Evolutionary conservation across 1,139 yeast species (phyloP).

Genomic region (Taiozyma sp.): DNA sequence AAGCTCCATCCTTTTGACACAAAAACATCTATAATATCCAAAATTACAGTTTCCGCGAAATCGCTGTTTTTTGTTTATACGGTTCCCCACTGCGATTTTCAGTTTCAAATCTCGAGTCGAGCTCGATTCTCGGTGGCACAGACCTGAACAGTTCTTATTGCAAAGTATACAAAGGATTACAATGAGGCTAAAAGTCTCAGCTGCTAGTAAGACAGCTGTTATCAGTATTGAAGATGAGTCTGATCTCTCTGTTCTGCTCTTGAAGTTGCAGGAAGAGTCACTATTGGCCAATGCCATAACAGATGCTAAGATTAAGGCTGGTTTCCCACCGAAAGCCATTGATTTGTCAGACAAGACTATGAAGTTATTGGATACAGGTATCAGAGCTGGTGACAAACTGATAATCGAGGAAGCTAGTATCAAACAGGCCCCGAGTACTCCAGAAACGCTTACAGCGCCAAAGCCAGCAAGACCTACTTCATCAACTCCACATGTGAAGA

Average conservation of each 20-base stretch:
- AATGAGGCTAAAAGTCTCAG: constrained; percentile 27
- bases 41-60: neutral
- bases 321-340: constrained; percentile 57
- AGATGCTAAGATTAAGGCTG: constrained; percentile 35
- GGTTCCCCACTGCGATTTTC: neutral
- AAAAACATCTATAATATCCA: neutral
- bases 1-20: neutral
- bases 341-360: constrained; percentile 24
- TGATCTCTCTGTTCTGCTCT: constrained; percentile 18
- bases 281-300: constrained; percentile 1
- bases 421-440: neutral
- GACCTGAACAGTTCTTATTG: neutral
- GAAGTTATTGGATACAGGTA: constrained; percentile 36
- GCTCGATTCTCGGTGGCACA: neutral
- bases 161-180: neutral
- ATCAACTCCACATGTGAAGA: constrained; percentile 8
- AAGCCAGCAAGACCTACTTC: constrained; percentile 13
- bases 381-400: constrained; percentile 57
- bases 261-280: constrained; percentile 11
- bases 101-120: neutral
- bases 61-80: neutral
- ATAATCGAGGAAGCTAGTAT: constrained; percentile 29
- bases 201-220: constrained; percentile 19
- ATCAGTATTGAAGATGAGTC: constrained; percentile 23
- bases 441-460: neutral